phyloP scores from a whole-genome alignment of 768 basidiomycete species.

The Trametes punicea region DNA sequence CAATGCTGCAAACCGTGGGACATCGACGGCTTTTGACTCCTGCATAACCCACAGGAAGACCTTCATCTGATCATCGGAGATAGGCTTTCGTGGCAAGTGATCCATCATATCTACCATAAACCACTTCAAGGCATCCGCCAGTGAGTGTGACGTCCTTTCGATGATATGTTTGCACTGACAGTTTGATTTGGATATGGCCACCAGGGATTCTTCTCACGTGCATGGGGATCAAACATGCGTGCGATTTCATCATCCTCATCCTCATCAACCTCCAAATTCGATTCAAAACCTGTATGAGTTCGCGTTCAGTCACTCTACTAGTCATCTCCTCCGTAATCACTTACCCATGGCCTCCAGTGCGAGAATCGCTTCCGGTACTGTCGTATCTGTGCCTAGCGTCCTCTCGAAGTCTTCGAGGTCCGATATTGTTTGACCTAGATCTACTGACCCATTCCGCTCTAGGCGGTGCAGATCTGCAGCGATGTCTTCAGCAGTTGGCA shows the following conservation, averaged over 20 bases:
- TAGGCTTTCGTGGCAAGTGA: not conserved
- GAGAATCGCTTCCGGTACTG: not conserved
- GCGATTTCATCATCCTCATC: not conserved
- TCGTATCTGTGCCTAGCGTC: not conserved
- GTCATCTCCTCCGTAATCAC: not conserved
- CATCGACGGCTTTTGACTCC: not conserved
- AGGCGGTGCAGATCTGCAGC: not conserved
- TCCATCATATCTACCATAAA: not conserved
- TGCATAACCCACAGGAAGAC: not conserved
- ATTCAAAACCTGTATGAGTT: not conserved
- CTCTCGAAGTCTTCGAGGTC: not conserved
- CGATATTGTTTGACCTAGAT: not conserved
- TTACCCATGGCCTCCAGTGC: not conserved
- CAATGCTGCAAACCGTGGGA: not conserved
- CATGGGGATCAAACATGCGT: not conserved
- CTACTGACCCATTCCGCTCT: not conserved
- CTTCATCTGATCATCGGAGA: conserved; percentile 5
- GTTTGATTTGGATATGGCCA: not conserved
- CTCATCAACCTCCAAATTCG: not conserved
- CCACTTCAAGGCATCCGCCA: not conserved
- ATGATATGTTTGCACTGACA: not conserved
- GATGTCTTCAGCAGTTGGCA: not conserved
- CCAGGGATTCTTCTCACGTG: not conserved
- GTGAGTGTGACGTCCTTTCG: not conserved
- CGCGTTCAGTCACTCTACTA: not conserved